These are phyloP conservation scores for Xylariaceae sp. DNA, from an alignment of 2,329 filamentous ascomycete species.

Conservation along the genomic window DNA sequence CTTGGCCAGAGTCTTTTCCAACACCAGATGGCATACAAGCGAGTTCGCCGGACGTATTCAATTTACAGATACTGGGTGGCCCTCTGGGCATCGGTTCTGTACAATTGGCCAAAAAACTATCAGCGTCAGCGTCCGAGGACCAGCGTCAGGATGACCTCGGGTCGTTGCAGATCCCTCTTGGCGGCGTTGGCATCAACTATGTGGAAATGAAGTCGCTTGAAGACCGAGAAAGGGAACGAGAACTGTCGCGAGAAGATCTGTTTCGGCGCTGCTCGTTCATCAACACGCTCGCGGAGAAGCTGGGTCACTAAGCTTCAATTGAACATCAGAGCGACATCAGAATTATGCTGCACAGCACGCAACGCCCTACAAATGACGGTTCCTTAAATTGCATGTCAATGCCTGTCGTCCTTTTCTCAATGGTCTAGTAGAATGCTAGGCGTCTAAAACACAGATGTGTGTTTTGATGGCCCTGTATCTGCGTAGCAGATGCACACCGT, in stretches of 20 bases:
- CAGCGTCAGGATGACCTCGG: too few species aligned
- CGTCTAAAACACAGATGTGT: too few species aligned
- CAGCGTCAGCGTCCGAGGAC: neutral
- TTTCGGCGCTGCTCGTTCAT: neutral
- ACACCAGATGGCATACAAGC: neutral
- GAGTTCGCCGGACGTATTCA: too few species aligned
- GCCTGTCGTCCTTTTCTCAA: too few species aligned
- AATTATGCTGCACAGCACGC: too few species aligned
- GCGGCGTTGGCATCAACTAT: neutral
- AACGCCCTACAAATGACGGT: too few species aligned
- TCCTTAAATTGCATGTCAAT: too few species aligned
- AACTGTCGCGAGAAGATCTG: neutral
- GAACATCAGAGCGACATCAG: too few species aligned
- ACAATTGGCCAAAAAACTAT: neutral
- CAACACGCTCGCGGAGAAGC: neutral
- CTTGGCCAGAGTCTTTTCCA: conserved; percentile 25
- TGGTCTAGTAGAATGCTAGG: too few species aligned
- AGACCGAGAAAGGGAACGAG: neutral
- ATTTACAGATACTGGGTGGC: conserved; percentile 23
- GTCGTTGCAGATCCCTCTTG: neutral
- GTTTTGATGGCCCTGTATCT: too few species aligned
- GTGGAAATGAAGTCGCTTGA: neutral
- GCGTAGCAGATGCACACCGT: too few species aligned
- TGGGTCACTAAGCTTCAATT: too few species aligned
- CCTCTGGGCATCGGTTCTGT: conserved; percentile 19